phyloP scores from a whole-genome alignment of 495 filamentous ascomycete genomes.

The Penicillium verhagenii region DNA sequence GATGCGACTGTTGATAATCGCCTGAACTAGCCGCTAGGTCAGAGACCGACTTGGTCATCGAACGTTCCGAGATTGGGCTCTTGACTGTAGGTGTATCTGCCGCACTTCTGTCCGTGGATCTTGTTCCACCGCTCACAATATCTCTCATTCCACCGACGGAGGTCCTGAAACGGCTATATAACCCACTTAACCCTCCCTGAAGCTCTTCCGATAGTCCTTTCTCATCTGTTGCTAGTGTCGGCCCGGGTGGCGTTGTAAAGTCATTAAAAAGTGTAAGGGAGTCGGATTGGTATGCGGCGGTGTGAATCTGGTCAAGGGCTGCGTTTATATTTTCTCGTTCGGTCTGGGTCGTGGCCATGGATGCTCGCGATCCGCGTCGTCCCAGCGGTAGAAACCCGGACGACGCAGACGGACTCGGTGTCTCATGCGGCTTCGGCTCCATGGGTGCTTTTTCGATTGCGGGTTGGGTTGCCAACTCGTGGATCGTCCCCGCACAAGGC shows the following conservation, averaged over 20 bases:
- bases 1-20: conserved; percentile 29
- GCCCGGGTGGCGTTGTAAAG: conserved; percentile 54
- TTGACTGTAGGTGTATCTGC: conserved; percentile 25
- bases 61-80: conserved; percentile 29
- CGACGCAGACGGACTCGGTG: conserved; percentile 43
- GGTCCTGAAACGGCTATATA: conserved; percentile 79
- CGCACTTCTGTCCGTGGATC: conserved; percentile 35
- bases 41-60: conserved; percentile 25
- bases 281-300: conserved; percentile 72
- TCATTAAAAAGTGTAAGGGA: conserved; percentile 87
- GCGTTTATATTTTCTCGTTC: conserved; percentile 71
- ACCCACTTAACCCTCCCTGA: conserved; percentile 78
- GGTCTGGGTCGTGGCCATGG: conserved; percentile 55
- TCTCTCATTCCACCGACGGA: conserved; percentile 72
- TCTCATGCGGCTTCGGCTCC: conserved; percentile 39
- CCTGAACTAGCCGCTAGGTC: conserved; percentile 20
- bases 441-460: conserved; percentile 23
- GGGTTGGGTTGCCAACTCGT: conserved; percentile 15
- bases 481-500: conserved; percentile 17
- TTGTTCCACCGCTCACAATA: conserved; percentile 44
- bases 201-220: conserved; percentile 70
- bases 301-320: conserved; percentile 81
- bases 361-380: conserved; percentile 60
- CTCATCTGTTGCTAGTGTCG: conserved; percentile 55
- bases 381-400: conserved; percentile 44